Base-by-base conservation (phyloP, 2,329 filamentous ascomycete species). In the Stylonectria norvegica region DNA sequence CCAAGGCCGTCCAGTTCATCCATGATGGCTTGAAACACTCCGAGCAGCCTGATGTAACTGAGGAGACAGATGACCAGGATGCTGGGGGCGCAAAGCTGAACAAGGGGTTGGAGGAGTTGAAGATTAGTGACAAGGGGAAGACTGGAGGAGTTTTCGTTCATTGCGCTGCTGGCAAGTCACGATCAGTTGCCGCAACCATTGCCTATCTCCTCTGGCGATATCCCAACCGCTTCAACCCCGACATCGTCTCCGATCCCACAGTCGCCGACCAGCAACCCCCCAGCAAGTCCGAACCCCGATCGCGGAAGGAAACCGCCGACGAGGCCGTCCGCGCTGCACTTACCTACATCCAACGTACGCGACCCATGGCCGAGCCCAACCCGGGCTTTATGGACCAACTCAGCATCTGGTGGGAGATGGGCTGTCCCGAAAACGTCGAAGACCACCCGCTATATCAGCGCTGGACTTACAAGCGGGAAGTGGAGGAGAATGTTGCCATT, bases 91-190 rank as follows among this genome's bases (percentile, higher is more conserved):
- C 46, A 33, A 33, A 43, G 11, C 42, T 57, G 38, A n/a, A n/a
- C n/a, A n/a, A n/a, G n/a, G n/a, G n/a, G 49, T 49, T 30, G 43
- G 52, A 19, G 45, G 45, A 16, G 23, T 48, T 12, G 36, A 49
- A 34, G 34, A 48, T 5, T 40, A 53, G 8, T 9, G 40, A 49
- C 37, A 45, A 47, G 20, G 32, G 48, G 43, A 45, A 43, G 29
- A 38, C 35, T 44, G 68, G 68, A 19, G 74, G 66, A 11, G 75
- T 81, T 19, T 75, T 74, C 40, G 76, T 81, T 8, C 73, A 77
- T 67, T 95, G 93, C 74, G 91, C 89, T 16, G 95, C 95, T 82
- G 93, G 93, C 38, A 95, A 94, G 68, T 96, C 90, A 22, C 86
- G 93, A 43, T 97, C 91, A 34, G 86, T 91, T 51, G 84, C 89